Evolutionary conservation across 169 alveolate species (phyloP).

Genomic region (Eimeria acervulina): DNA sequence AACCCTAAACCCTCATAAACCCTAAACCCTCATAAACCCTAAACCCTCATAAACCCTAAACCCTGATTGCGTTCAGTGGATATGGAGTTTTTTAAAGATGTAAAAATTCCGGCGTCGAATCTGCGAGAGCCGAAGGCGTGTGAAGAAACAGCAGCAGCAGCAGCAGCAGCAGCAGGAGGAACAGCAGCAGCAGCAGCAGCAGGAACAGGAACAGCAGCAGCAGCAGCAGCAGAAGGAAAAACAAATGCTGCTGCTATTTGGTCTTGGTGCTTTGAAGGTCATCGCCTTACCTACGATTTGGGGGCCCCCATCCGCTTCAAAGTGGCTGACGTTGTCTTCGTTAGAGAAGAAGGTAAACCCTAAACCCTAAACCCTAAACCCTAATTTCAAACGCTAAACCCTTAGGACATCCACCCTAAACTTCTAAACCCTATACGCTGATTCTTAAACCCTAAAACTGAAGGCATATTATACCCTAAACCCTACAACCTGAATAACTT

Average conservation of each 20-base stretch:
- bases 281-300: not conserved
- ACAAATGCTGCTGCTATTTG: not conserved
- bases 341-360: constrained; percentile 39
- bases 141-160: constrained; percentile 41
- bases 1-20: constrained; percentile 10
- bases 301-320: constrained; percentile 20
- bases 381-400: not conserved
- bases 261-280: constrained; percentile 44
- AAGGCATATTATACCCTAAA: not conserved
- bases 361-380: constrained; percentile 3
- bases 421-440: not conserved
- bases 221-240: constrained; percentile 28
- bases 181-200: constrained; percentile 5
- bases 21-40: constrained; percentile 24
- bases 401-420: not conserved
- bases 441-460: not conserved
- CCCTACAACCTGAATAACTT: not conserved
- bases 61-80: not conserved
- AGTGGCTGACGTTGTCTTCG: not conserved
- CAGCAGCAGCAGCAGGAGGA: constrained; percentile 7
- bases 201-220: not conserved
- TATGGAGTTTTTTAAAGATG: constrained; percentile 37
- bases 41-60: constrained; percentile 25
- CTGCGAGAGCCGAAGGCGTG: constrained; percentile 39
- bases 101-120: constrained; percentile 31